Base-by-base conservation (phyloP, 2,329 filamentous ascomycete species). In the Talaromyces sp. region DNA sequence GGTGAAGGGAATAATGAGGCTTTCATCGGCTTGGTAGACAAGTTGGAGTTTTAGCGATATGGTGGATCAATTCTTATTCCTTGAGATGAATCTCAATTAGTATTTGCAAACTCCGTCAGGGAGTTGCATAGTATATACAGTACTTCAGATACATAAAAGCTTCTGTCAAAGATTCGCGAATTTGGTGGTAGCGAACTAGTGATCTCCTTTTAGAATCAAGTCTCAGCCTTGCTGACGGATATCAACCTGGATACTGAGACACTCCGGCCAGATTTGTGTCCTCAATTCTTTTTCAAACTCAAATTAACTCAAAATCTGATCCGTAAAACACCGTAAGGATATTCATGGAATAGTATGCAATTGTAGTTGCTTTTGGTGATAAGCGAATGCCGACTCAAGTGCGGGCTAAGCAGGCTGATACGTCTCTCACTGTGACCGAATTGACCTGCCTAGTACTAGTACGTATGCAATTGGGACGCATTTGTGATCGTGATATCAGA, bases 1-100 rank as follows among this genome's bases (percentile, higher is more conserved):
- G 85, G 83, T 11, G 84, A 83, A 13, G 84, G 83, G 45, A 84
- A 85, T 41, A 87, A 87, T 67, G 86, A 89, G 1, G 86, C 88
- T 22, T 92, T 92, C 72, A 73, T 92, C 67, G 90, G 90, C 0
- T 73, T 75, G 22, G 80, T 86, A 10, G 80, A 82, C 58, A 78
- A 77, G n/a, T 67, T 86, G 58, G 80, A 71, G 22, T 78, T 78
- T 67, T 78, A 68, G 62, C 50, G 19, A 27, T 33, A 31, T 31
- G 27, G 27, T 31, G 33, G 27, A 19, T n/a, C 27, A 45, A 45
- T 59, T 15, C n/a, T 27, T n/a, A 59, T 45, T 43, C 22, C 33
- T 39, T 58, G 5, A n/a, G 3, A 45, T 19, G 2, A 17, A 27
- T n/a, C 13, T 43, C 17, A 4, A 25, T 37, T 6, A 56, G 52